Conservation (phyloP, 2,329 filamentous ascomycete species). For the Aspergillus quadricinctus region DNA sequence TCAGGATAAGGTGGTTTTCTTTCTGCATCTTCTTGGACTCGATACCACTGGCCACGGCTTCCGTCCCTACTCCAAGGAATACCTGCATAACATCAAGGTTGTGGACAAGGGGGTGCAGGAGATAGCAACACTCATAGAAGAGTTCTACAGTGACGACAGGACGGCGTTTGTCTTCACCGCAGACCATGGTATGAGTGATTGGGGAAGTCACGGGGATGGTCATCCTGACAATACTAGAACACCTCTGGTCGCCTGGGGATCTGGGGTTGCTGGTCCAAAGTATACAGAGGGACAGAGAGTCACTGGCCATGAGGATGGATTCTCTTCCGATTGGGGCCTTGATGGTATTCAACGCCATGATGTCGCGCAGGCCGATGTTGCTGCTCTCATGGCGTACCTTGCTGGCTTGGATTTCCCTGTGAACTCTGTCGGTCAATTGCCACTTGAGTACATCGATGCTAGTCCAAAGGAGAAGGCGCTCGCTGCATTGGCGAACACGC, state of each 20-base stretch:
- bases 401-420: slow-evolving; percentile 84
- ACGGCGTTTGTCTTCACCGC: slow-evolving; percentile 97
- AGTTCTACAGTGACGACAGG: slow-evolving; percentile 78
- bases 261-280: slow-evolving; percentile 75
- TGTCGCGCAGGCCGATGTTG: slow-evolving; percentile 89
- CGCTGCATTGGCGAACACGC: slow-evolving; percentile 78
- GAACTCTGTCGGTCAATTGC: slow-evolving; percentile 92
- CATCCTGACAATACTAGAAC: slow-evolving; percentile 97
- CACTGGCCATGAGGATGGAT: slow-evolving; percentile 78
- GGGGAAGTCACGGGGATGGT: slow-evolving; percentile 97
- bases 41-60: slow-evolving; percentile 85
- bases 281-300: slow-evolving; percentile 54
- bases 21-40: slow-evolving; percentile 85
- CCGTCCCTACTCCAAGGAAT: slow-evolving; percentile 91
- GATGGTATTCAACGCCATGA: slow-evolving; percentile 80
- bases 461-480: slow-evolving; percentile 72
- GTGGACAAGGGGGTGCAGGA: slow-evolving; percentile 88
- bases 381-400: slow-evolving; percentile 91
- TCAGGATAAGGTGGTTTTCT: slow-evolving; percentile 88
- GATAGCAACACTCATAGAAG: slow-evolving; percentile 72
- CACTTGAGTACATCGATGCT: slow-evolving; percentile 74
- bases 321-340: slow-evolving; percentile 84
- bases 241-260: slow-evolving; percentile 88
- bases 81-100: slow-evolving; percentile 88
- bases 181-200: slow-evolving; percentile 98